Evolutionary conservation across 192 early-diverging fungal genomes (phyloP).

Genomic region (Chytriomyces sp.): DNA sequence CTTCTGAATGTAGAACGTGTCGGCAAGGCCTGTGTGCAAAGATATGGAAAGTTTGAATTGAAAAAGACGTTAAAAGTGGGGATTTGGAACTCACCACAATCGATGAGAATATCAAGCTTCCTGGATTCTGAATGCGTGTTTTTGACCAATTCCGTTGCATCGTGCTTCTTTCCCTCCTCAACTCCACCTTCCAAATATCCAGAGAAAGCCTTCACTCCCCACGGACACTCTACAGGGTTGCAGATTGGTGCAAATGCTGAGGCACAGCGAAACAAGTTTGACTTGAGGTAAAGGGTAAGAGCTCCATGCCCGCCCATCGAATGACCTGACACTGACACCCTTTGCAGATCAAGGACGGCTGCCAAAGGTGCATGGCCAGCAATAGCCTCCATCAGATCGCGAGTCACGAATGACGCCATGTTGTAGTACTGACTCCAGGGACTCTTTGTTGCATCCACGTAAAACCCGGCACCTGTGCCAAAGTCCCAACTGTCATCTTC

Average conservation of each 20-base stretch:
- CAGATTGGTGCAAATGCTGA: constrained; percentile 86
- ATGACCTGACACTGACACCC: constrained; percentile 50
- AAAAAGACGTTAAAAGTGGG: not conserved
- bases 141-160: constrained; percentile 74
- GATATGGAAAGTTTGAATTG: not conserved
- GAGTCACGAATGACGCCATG: constrained; percentile 84
- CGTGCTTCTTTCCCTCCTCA: constrained; percentile 66
- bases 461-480: constrained; percentile 67
- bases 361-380: constrained; percentile 28
- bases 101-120: constrained; percentile 49
- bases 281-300: constrained; percentile 74
- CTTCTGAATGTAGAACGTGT: constrained; percentile 20
- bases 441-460: constrained; percentile 36
- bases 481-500: constrained; percentile 75
- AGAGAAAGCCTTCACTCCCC: constrained; percentile 82
- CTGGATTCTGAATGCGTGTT: not conserved
- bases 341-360: constrained; percentile 59
- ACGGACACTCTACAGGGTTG: constrained; percentile 70
- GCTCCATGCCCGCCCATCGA: constrained; percentile 87
- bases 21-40: not conserved
- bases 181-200: constrained; percentile 60
- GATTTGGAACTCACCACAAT: constrained; percentile 23
- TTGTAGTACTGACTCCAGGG: constrained; percentile 60
- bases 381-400: constrained; percentile 72
- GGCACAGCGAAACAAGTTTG: constrained; percentile 70